Evolutionary conservation across 768 basidiomycete genomes (phyloP).

Genomic region (Lanmaoa rubissima): DNA sequence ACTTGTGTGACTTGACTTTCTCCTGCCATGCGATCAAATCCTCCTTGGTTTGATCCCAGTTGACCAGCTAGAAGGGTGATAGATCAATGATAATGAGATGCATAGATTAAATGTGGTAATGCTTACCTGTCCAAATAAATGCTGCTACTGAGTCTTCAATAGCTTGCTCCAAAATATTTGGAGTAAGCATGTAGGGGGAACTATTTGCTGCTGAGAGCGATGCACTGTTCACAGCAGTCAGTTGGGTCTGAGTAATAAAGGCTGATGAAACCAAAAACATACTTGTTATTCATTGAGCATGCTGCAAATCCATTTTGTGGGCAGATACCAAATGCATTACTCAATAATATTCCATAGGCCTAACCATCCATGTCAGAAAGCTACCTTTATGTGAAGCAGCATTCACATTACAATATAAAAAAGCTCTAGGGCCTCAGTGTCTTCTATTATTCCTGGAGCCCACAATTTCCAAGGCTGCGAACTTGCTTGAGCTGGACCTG

Average conservation of each 20-base stretch:
- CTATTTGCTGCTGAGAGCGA: not conserved
- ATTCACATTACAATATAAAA: not conserved
- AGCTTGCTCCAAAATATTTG: not conserved
- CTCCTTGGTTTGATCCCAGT: slow-evolving; percentile 1
- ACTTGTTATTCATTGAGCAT: not conserved
- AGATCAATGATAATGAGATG: not conserved
- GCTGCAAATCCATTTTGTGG: not conserved
- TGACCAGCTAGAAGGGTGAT: slow-evolving; percentile 4
- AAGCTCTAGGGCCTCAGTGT: not conserved
- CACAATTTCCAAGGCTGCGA: slow-evolving; percentile 9
- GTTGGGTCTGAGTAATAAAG: not conserved
- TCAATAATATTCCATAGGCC: accelerated
- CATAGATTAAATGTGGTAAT: not conserved
- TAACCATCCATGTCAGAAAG: not conserved
- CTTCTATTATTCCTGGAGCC: not conserved
- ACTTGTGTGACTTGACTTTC: slow-evolving; percentile 6
- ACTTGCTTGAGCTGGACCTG: not conserved
- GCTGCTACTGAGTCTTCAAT: slow-evolving; percentile 4
- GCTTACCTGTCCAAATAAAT: slow-evolving; percentile 11
- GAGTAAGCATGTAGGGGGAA: not conserved
- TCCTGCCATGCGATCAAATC: slow-evolving; percentile 1
- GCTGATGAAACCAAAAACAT: not conserved
- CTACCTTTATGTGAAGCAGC: too few species aligned
- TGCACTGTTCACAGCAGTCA: not conserved
- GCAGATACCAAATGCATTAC: not conserved